Base-by-base conservation (phyloP, 169 alveolate species). In the Perkinsus olseni region DNA sequence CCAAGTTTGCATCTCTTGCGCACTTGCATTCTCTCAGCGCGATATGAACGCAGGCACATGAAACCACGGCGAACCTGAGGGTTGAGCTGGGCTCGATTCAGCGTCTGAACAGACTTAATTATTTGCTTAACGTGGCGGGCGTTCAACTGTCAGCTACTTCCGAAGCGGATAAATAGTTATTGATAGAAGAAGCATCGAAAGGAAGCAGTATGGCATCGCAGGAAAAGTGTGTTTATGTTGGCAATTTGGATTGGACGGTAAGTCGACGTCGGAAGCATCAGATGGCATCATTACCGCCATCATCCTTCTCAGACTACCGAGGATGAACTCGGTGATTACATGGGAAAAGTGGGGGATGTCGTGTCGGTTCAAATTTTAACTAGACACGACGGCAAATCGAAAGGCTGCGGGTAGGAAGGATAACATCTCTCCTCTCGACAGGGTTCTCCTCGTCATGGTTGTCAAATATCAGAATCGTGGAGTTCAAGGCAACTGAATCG, bases 381-480 rank as follows among this genome's bases (percentile, higher is more conserved):
- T 3, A 62, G 82, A 28, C 13, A 62, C 34, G 82, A 62, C 17
- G 82, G 82, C 17, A 62, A 62, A 62, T 62, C 82, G 8, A 62
- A 62, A 62, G 82, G 82, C 28, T 62, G 82, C 31, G 82, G 82
- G 82, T 62, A 62, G 17, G 50, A 40, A 21, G 36, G 13, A 13
- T 45, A 62, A 0, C 82, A 62, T 62, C 13, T 21, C 50, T 24
- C 82, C 1, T 21, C 17, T 3, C 82, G 13, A 62, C 82, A 24
- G 1, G 34, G 34, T 3, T 24, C 8, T 3, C 31, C 1, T 4
- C 82, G 17, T 24, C 82, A 0, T 24, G 1, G 34, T 24, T 62
- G 34, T 45, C n/a, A n/a, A 45, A 10, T 45, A 62, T 62, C 90
- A 95, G 96, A 0, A 93, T 94, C 40, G 96, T 94, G 92, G 95